These are phyloP conservation scores for Pneumocystis carinii DNA, from an alignment of 1,139 yeast genomes.

Conservation along the genomic window DNA sequence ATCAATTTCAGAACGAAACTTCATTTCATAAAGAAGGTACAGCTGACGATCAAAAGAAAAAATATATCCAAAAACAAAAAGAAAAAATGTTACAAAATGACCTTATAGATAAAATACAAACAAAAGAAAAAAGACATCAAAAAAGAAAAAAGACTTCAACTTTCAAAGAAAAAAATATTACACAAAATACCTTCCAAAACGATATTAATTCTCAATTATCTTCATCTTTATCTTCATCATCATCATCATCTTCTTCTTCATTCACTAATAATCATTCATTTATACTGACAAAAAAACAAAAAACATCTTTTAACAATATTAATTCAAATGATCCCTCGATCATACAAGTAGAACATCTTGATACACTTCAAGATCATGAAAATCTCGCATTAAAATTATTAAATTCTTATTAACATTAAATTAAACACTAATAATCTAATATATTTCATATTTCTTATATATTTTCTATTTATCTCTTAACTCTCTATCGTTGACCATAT, in stretches of 20 bases:
- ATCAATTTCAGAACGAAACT: slow-evolving; percentile 81
- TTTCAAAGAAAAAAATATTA: background rate
- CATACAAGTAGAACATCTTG: slow-evolving; percentile 73
- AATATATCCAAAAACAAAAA: slow-evolving; percentile 52
- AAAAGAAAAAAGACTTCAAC: slow-evolving; percentile 27
- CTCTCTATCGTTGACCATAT: too few species aligned
- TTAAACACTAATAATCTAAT: background rate
- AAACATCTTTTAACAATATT: slow-evolving; percentile 40
- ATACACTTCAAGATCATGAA: slow-evolving; percentile 84
- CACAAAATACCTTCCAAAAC: background rate
- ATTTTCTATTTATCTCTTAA: too few species aligned
- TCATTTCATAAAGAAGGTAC: slow-evolving; percentile 69
- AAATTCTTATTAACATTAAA: slow-evolving; percentile 2
- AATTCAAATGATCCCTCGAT: slow-evolving; percentile 25
- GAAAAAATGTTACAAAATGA: slow-evolving; percentile 59
- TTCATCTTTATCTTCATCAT: too few species aligned
- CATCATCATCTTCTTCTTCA: too few species aligned
- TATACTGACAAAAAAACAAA: slow-evolving; percentile 29
- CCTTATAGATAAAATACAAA: slow-evolving; percentile 61
- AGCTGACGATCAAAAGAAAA: slow-evolving; percentile 50
- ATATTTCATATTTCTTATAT: too few species aligned
- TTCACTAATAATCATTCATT: background rate
- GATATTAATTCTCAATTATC: background rate
- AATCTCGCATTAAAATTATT: slow-evolving; percentile 65
- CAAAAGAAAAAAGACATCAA: slow-evolving; percentile 68